A percentile compares a stretch with the other conserved stretches of the same genome.
Conservation (phyloP, 495 filamentous ascomycete genomes). For the Penicillium ochrochloron region DNA sequence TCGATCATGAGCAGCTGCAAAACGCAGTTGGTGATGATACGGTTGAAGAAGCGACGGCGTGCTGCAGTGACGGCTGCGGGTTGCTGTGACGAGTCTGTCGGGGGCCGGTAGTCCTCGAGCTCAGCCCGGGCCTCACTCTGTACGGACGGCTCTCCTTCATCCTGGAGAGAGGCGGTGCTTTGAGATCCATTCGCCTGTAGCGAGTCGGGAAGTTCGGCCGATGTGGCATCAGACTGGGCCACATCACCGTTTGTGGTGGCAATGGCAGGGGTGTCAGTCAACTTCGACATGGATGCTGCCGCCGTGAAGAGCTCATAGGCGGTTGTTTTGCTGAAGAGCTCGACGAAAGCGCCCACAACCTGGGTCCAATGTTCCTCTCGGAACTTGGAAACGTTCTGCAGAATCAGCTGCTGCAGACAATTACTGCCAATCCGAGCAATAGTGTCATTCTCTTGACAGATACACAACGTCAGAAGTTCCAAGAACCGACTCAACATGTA, state of each 20-base stretch:
- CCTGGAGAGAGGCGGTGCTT: constrained; percentile 44
- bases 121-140: constrained; percentile 49
- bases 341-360: constrained; percentile 92
- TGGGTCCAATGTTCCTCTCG: constrained; percentile 84
- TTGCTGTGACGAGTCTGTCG: constrained; percentile 69
- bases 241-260: constrained; percentile 36
- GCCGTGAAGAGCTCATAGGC: constrained; percentile 93
- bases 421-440: constrained; percentile 98
- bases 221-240: constrained; percentile 30
- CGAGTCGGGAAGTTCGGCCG: constrained; percentile 48
- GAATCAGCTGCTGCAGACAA: constrained; percentile 91
- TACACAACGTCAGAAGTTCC: constrained; percentile 90
- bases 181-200: constrained; percentile 66
- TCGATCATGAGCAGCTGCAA: constrained; percentile 98
- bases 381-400: constrained; percentile 95
- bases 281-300: constrained; percentile 60
- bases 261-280: constrained; percentile 28
- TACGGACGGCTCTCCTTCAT: constrained; percentile 45
- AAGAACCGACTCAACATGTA: constrained; percentile 97
- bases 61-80: constrained; percentile 90
- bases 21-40: constrained; percentile 99
- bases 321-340: constrained; percentile 92
- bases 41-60: constrained; percentile 95
- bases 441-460: constrained; percentile 98
- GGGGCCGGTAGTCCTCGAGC: constrained; percentile 88